phyloP scores from a whole-genome alignment of 345 rosid genomes.

The Hevea brasiliensis region DNA sequence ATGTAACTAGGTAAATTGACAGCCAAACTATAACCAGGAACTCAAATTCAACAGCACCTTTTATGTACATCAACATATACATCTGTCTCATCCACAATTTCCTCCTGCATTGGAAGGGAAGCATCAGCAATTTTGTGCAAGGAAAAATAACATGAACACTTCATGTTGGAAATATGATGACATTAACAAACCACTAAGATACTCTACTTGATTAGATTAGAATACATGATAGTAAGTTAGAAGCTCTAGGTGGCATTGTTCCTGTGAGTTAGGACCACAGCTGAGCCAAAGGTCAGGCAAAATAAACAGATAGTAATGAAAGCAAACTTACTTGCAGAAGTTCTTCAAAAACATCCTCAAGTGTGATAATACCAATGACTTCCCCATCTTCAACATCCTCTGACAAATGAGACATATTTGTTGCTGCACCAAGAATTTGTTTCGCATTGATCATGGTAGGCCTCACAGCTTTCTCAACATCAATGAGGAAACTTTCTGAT shows the following conservation, averaged over 20 bases:
- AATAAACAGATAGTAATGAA: slow-evolving; percentile 11
- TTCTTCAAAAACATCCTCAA: slow-evolving; percentile 37
- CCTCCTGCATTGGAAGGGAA: slow-evolving; percentile 49
- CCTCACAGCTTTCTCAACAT: slow-evolving; percentile 23
- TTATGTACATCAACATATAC: slow-evolving; percentile 75
- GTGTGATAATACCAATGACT: slow-evolving; percentile 35
- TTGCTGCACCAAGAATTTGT: slow-evolving; percentile 9
- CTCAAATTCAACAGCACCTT: slow-evolving; percentile 42
- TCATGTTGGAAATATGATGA: neutral
- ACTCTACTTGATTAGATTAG: neutral
- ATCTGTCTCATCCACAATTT: slow-evolving; percentile 80
- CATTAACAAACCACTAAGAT: neutral
- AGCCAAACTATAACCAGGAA: neutral
- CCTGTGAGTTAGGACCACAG: neutral
- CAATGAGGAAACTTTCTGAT: slow-evolving; percentile 10
- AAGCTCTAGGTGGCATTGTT: slow-evolving; percentile 13
- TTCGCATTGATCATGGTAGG: slow-evolving; percentile 13
- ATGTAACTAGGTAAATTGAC: neutral
- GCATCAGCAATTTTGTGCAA: slow-evolving; percentile 19
- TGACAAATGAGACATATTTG: neutral
- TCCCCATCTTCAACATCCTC: slow-evolving; percentile 33
- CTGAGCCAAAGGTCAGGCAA: neutral
- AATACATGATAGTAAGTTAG: neutral
- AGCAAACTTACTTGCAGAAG: slow-evolving; percentile 28
- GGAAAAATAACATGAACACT: too few relatives aligned